Evolutionary conservation across 2,329 filamentous ascomycete species (phyloP).

Genomic region (Lasiodiplodia citricola): DNA sequence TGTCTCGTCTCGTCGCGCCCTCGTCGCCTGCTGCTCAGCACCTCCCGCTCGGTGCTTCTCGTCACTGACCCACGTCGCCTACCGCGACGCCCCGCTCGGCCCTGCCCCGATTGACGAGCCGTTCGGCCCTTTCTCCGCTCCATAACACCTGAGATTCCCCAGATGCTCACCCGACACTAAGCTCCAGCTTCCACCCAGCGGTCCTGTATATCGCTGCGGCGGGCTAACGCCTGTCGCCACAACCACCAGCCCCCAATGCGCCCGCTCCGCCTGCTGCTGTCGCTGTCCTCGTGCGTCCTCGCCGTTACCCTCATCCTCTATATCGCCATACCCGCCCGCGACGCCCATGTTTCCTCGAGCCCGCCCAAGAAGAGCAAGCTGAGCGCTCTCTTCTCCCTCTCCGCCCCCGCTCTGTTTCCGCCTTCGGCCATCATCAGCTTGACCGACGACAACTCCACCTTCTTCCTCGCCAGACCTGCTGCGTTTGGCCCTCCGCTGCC

Average conservation of each 20-base stretch:
- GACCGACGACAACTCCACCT: slow-evolving; percentile 97
- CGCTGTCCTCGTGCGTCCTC: slow-evolving; percentile 50
- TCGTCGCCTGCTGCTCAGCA: not conserved
- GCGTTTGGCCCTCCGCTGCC: slow-evolving; percentile 87
- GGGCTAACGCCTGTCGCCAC: slow-evolving; percentile 20
- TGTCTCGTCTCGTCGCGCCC: not conserved
- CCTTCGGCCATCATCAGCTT: slow-evolving; percentile 95
- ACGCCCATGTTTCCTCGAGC: slow-evolving; percentile 26
- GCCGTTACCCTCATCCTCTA: slow-evolving; percentile 52
- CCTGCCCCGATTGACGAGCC: slow-evolving; percentile 7
- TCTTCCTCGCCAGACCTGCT: slow-evolving; percentile 90
- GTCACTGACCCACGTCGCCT: not conserved
- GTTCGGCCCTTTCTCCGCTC: slow-evolving; percentile 14
- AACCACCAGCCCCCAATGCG: slow-evolving; percentile 37
- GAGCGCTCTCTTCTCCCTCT: slow-evolving; percentile 54
- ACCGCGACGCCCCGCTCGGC: slow-evolving; percentile 4
- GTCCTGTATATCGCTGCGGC: slow-evolving; percentile 17
- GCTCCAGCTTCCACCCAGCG: slow-evolving; percentile 1
- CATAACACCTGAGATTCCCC: slow-evolving; percentile 19
- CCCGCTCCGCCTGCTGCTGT: slow-evolving; percentile 48
- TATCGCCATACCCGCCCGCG: slow-evolving; percentile 36
- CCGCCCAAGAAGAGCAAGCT: slow-evolving; percentile 40
- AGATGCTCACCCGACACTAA: slow-evolving; percentile 22
- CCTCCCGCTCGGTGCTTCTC: slow-evolving; percentile 4
- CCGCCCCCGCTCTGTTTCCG: slow-evolving; percentile 81